These are phyloP conservation scores for Lachnellula subtilissima DNA, from an alignment of 2,329 filamentous ascomycete genomes.

Conservation along the genomic window DNA sequence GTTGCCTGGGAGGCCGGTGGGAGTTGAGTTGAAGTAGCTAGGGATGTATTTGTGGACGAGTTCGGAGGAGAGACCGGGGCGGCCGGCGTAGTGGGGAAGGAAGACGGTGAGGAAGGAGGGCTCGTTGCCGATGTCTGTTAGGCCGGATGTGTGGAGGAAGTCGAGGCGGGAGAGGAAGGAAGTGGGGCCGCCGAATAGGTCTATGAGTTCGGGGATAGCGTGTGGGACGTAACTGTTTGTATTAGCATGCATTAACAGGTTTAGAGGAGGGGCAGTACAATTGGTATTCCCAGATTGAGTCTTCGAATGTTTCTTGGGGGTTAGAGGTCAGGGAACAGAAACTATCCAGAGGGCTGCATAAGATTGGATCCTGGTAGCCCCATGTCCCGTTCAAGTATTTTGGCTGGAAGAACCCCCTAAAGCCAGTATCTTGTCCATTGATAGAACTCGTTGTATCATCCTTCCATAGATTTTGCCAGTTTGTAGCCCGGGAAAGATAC, in stretches of 20 bases:
- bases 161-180: conserved; percentile 56
- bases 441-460: conserved; percentile 48
- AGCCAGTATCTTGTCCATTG: conserved; percentile 54
- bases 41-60: conserved; percentile 63
- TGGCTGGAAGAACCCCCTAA: conserved; percentile 66
- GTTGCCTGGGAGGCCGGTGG: conserved; percentile 62
- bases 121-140: conserved; percentile 61
- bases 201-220: conserved; percentile 46
- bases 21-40: conserved; percentile 53
- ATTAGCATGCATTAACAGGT: not conserved
- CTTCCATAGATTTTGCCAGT: conserved; percentile 60
- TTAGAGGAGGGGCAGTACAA: conserved; percentile 20
- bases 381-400: conserved; percentile 63
- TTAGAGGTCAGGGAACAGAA: conserved; percentile 19
- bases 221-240: conserved; percentile 40
- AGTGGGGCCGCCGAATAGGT: conserved; percentile 54
- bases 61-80: conserved; percentile 42
- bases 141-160: conserved; percentile 53
- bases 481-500: conserved; percentile 29
- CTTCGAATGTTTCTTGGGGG: conserved; percentile 63
- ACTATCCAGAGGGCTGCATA: conserved; percentile 6
- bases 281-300: conserved; percentile 65
- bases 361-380: conserved; percentile 62
- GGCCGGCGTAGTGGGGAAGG: conserved; percentile 66
- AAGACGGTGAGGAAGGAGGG: conserved; percentile 61